A percentile compares a stretch with the other conserved stretches of the same genome.
Conservation (phyloP, 2,329 filamentous ascomycete species). For the Claviceps cyperi region DNA sequence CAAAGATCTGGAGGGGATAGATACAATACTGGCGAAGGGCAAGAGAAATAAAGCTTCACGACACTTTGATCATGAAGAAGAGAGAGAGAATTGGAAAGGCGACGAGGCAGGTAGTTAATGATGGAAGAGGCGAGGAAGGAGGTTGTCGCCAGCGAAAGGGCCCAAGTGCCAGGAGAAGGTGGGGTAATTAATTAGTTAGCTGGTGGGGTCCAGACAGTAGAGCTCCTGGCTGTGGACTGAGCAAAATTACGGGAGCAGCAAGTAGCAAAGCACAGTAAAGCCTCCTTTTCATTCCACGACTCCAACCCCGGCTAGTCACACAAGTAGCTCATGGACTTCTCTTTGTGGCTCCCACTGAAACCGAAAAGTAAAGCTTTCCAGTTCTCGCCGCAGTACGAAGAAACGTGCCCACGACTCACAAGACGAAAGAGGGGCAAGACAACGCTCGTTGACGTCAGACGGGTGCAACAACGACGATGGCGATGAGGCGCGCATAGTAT, state of each 20-base stretch:
- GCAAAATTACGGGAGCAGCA: background rate
- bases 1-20: background rate
- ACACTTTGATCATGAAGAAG: background rate
- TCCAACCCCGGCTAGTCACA: no score
- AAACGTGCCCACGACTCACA: no score
- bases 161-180: conserved; percentile 2
- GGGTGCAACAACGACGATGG: no score
- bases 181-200: conserved; percentile 3
- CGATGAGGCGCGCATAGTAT: no score
- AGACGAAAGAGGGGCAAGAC: no score
- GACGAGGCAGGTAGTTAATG: background rate
- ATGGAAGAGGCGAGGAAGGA: background rate
- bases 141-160: conserved; percentile 2
- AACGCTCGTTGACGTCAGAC: no score
- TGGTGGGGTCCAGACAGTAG: conserved; percentile 1
- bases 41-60: background rate
- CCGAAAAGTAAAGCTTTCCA: no score
- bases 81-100: background rate
- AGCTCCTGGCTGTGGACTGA: background rate
- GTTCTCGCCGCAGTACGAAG: no score
- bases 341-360: no score
- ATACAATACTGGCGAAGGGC: background rate
- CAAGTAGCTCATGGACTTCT: no score
- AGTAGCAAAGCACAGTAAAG: background rate
- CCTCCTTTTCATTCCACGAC: no score